Evolutionary conservation across 2,329 filamentous ascomycete species (phyloP).

Genomic region (Pseudogymnoascus sp.): DNA sequence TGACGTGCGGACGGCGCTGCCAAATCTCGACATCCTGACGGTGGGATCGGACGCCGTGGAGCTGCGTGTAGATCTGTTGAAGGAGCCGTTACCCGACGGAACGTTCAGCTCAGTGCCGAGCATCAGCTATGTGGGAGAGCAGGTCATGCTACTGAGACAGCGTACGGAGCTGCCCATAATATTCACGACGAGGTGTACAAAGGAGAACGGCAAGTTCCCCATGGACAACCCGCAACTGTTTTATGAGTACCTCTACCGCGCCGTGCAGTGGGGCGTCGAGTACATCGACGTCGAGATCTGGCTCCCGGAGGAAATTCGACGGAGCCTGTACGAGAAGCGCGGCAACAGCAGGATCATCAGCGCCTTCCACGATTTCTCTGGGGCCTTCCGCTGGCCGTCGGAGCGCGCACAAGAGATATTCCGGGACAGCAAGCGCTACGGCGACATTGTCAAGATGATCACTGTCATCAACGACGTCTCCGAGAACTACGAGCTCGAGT

Average conservation of each 20-base stretch:
- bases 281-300: conserved; percentile 87
- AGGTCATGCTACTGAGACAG: conserved; percentile 76
- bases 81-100: conserved; percentile 60
- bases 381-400: conserved; percentile 76
- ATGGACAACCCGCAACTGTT: conserved; percentile 72
- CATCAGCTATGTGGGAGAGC: conserved; percentile 75
- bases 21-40: conserved; percentile 79
- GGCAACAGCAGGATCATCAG: conserved; percentile 82
- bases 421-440: conserved; percentile 62
- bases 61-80: conserved; percentile 72
- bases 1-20: conserved; percentile 72
- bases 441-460: conserved; percentile 89
- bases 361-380: conserved; percentile 86
- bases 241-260: conserved; percentile 72
- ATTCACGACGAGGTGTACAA: conserved; percentile 75
- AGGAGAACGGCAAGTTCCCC: conserved; percentile 76
- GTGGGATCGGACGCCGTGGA: conserved; percentile 83
- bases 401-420: conserved; percentile 66
- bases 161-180: conserved; percentile 85
- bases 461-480: conserved; percentile 73
- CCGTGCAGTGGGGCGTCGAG: conserved; percentile 83
- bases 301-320: conserved; percentile 70
- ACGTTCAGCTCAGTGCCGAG: conserved; percentile 62
- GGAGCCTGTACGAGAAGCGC: conserved; percentile 58
- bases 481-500: conserved; percentile 85